These are phyloP conservation scores for Pichia eremophila DNA, from an alignment of 805 yeast species.

Conservation along the genomic window DNA sequence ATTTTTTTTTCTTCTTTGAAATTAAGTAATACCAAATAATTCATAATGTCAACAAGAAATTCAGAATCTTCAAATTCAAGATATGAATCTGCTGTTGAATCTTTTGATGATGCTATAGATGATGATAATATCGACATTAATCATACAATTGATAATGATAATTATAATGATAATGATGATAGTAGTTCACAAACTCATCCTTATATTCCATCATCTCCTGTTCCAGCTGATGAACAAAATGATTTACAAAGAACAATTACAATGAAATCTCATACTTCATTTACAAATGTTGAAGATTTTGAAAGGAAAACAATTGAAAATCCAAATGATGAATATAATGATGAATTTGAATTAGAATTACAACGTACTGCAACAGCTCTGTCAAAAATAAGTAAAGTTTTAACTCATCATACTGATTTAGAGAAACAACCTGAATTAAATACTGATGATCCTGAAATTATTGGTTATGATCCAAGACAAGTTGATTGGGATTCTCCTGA, in stretches of 20 bases:
- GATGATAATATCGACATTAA: neutral
- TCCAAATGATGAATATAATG: conserved; percentile 12
- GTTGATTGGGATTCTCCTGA: conserved; percentile 52
- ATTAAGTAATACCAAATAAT: no score
- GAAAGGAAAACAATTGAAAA: neutral
- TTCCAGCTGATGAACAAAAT: neutral
- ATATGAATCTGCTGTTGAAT: conserved; percentile 8
- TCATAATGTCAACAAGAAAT: conserved; percentile 2
- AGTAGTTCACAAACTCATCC: neutral
- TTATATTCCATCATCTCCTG: neutral
- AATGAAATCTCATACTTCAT: neutral
- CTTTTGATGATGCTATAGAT: neutral
- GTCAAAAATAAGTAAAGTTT: conserved; percentile 13
- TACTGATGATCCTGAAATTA: conserved; percentile 15
- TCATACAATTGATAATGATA: neutral
- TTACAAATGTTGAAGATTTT: conserved; percentile 1
- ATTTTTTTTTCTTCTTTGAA: no score
- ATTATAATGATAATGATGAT: neutral
- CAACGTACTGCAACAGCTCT: conserved; percentile 14
- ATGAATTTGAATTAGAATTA: conserved; percentile 17
- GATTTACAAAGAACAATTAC: conserved; percentile 3
- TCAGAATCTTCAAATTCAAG: conserved; percentile 3
- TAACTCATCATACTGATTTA: conserved; percentile 9
- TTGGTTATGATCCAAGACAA: conserved; percentile 29
- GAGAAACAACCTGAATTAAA: conserved; percentile 13